phyloP scores from a whole-genome alignment of 1,284 basidiomycete genomes.

The Sutorius eximius region DNA sequence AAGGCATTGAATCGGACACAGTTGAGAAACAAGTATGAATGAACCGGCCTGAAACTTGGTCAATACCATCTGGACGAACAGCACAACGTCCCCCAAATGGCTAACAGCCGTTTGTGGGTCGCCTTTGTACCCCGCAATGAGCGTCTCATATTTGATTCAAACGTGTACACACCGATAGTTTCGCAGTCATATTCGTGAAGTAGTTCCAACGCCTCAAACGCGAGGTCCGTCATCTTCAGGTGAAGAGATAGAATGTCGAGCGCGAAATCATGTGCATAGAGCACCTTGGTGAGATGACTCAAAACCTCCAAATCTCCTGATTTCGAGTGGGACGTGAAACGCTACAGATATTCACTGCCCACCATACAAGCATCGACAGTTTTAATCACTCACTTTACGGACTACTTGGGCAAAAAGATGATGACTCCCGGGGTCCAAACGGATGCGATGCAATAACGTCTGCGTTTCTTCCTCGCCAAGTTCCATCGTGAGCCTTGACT shows the following conservation, averaged over 20 bases:
- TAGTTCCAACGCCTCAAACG: constrained; percentile 60
- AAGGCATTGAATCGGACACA: neutral
- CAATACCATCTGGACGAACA: constrained; percentile 66
- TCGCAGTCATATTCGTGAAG: constrained; percentile 75
- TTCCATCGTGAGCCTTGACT: constrained; percentile 59
- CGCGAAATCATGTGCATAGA: constrained; percentile 55
- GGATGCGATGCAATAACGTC: constrained; percentile 55
- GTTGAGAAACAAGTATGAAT: constrained; percentile 9
- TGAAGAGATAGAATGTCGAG: constrained; percentile 75
- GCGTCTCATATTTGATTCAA: constrained; percentile 2
- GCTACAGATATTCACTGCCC: constrained; percentile 38
- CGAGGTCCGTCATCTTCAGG: constrained; percentile 56
- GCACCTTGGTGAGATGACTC: constrained; percentile 61
- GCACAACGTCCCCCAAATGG: constrained; percentile 70
- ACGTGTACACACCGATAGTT: constrained; percentile 59
- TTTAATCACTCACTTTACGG: constrained; percentile 47
- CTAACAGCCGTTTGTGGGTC: constrained; percentile 79
- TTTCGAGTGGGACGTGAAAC: constrained; percentile 49
- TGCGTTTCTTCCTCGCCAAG: constrained; percentile 49
- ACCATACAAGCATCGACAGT: neutral
- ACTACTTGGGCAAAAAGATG: constrained; percentile 54
- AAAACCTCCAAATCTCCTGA: constrained; percentile 64
- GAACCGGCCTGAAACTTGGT: constrained; percentile 63
- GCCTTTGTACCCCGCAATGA: constrained; percentile 42
- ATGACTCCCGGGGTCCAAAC: constrained; percentile 61